A percentile compares a stretch with the other conserved stretches of the same genome.
phyloP scores from a whole-genome alignment of 164 flowering plant species.

The Platanus orientalis region DNA sequence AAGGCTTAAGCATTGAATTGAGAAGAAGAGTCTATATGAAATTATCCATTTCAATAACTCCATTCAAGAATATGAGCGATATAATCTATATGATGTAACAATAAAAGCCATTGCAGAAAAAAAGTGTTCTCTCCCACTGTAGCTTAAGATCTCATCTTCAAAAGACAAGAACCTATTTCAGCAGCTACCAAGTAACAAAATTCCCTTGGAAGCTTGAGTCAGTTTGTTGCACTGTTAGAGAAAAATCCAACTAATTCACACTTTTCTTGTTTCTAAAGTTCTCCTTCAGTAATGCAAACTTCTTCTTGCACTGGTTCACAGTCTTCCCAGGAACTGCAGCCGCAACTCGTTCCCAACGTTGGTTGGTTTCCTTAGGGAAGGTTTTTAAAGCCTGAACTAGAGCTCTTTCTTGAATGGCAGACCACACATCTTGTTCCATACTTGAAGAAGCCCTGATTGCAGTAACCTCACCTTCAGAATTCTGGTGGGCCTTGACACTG shows the following conservation, averaged over 20 bases:
- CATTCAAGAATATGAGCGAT: background rate
- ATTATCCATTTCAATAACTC: background rate
- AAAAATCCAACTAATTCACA: constrained; percentile 11
- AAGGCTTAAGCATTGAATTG: background rate
- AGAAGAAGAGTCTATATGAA: background rate
- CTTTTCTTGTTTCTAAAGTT: constrained; percentile 76
- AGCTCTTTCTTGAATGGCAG: constrained; percentile 53
- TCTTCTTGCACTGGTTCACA: constrained; percentile 62
- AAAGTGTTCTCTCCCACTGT: background rate
- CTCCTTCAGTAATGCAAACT: constrained; percentile 69
- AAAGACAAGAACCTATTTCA: background rate
- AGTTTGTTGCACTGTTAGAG: background rate
- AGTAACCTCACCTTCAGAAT: constrained; percentile 18
- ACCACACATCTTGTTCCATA: constrained; percentile 73
- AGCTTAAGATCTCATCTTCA: background rate
- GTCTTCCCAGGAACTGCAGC: constrained; percentile 94
- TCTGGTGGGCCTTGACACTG: constrained; percentile 18
- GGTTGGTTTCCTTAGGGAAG: constrained; percentile 47
- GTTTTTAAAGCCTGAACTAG: constrained; percentile 55
- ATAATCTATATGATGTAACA: background rate
- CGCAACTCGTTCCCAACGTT: constrained; percentile 83
- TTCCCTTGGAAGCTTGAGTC: background rate
- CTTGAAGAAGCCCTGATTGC: constrained; percentile 36
- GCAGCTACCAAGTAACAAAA: background rate
- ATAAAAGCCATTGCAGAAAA: background rate